These are phyloP conservation scores for Beauveria sp. DNA, from an alignment of 2,329 filamentous ascomycete species.

Conservation along the genomic window DNA sequence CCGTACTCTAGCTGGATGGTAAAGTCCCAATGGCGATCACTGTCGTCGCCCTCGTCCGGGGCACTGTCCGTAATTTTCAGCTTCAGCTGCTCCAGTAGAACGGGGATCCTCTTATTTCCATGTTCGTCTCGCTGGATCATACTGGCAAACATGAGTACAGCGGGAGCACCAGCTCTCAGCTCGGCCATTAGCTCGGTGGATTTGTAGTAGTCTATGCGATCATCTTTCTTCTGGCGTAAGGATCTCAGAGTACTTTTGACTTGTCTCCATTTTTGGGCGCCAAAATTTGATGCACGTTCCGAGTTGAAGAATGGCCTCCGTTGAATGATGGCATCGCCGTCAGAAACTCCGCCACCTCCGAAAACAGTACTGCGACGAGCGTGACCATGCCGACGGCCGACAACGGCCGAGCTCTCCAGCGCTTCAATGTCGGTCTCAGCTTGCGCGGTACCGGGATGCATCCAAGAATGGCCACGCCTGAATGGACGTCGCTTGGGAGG, in stretches of 20 bases:
- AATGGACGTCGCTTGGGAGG: slow-evolving; percentile 43
- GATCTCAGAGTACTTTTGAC: slow-evolving; percentile 82
- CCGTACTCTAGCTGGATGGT: slow-evolving; percentile 93
- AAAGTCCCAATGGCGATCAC: slow-evolving; percentile 73
- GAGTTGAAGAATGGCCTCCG: slow-evolving; percentile 50
- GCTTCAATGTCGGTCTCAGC: slow-evolving; percentile 45
- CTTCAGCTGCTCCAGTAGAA: slow-evolving; percentile 90
- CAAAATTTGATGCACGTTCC: slow-evolving; percentile 65
- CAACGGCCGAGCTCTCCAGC: slow-evolving; percentile 38
- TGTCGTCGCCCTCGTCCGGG: slow-evolving; percentile 55
- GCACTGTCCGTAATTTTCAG: slow-evolving; percentile 75
- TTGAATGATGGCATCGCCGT: slow-evolving; percentile 52
- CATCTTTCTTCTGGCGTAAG: slow-evolving; percentile 73
- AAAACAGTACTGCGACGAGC: slow-evolving; percentile 60
- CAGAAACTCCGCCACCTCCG: slow-evolving; percentile 56
- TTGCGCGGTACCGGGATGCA: slow-evolving; percentile 40
- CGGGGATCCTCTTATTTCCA: slow-evolving; percentile 88
- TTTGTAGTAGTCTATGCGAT: slow-evolving; percentile 88
- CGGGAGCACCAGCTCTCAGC: slow-evolving; percentile 82
- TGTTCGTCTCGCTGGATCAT: slow-evolving; percentile 98
- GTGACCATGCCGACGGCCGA: slow-evolving; percentile 51
- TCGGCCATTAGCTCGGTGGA: slow-evolving; percentile 96
- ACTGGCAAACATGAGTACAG: slow-evolving; percentile 87
- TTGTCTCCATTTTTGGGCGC: slow-evolving; percentile 82
- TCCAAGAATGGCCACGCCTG: slow-evolving; percentile 53